Percentiles rank a stretch among this genome's conserved stretches.
Conservation (phyloP, 805 yeast species). For the Grigorovia jiainica region DNA sequence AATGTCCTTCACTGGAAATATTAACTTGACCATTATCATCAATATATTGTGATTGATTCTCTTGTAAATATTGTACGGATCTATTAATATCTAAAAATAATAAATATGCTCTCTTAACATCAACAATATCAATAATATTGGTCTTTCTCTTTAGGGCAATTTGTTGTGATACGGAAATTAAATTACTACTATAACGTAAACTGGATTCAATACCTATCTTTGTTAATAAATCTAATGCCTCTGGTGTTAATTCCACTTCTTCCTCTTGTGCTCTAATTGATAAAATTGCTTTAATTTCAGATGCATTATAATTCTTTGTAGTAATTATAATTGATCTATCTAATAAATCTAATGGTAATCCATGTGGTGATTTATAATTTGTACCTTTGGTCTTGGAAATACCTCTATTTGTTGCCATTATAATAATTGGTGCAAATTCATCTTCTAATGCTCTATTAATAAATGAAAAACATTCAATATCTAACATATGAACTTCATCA, state of each 20-base stretch:
- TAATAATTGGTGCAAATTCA: slow-evolving; percentile 92
- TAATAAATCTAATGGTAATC: slow-evolving; percentile 89
- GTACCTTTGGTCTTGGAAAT: slow-evolving; percentile 91
- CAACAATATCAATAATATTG: slow-evolving; percentile 56
- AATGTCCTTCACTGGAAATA: slow-evolving; percentile 31
- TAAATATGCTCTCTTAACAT: slow-evolving; percentile 78
- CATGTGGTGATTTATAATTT: slow-evolving; percentile 89
- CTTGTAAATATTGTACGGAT: slow-evolving; percentile 77
- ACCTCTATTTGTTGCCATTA: slow-evolving; percentile 98
- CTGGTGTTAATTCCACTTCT: slow-evolving; percentile 73
- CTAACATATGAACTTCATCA: slow-evolving; percentile 98
- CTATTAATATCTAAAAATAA: slow-evolving; percentile 84
- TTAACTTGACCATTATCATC: slow-evolving; percentile 70
- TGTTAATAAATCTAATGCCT: slow-evolving; percentile 79
- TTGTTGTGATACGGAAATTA: slow-evolving; percentile 83
- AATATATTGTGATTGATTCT: slow-evolving; percentile 56
- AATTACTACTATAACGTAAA: slow-evolving; percentile 84
- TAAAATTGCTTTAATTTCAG: slow-evolving; percentile 79
- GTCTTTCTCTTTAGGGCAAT: slow-evolving; percentile 76
- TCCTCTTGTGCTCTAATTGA: slow-evolving; percentile 90
- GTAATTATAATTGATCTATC: slow-evolving; percentile 91
- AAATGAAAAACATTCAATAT: slow-evolving; percentile 91
- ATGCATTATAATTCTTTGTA: slow-evolving; percentile 65
- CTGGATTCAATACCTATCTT: slow-evolving; percentile 86
- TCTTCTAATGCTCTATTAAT: slow-evolving; percentile 94